A percentile compares a stretch with the other conserved stretches of the same genome.
These are phyloP conservation scores for Pestalotiopsis sp. DNA, from an alignment of 2,329 filamentous ascomycete genomes.

Conservation along the genomic window DNA sequence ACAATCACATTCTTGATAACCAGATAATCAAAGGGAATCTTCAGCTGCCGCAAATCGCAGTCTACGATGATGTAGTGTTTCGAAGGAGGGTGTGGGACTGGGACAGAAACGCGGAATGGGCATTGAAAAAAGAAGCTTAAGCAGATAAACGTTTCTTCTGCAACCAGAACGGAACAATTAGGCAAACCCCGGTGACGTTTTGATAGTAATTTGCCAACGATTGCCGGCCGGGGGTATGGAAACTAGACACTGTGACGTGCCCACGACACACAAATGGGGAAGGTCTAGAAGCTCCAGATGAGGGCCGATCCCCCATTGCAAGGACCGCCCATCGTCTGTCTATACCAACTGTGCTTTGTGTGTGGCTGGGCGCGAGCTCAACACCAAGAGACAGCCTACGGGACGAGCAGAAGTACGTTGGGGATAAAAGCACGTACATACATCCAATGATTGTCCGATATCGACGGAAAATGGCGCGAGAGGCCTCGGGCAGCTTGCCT, in stretches of 20 bases:
- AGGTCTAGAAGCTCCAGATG: constrained; percentile 18
- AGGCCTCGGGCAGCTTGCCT: background rate
- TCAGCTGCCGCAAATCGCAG: too few species aligned
- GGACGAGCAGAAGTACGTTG: background rate
- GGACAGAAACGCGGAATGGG: background rate
- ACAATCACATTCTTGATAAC: too few species aligned
- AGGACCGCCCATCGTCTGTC: background rate
- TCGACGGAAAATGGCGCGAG: background rate
- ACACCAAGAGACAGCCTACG: background rate
- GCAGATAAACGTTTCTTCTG: constrained; percentile 6
- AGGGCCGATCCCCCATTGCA: background rate
- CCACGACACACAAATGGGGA: constrained; percentile 28
- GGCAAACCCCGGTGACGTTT: constrained; percentile 21
- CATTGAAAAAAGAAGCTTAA: constrained; percentile 8
- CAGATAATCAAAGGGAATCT: too few species aligned
- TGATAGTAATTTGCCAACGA: constrained; percentile 17
- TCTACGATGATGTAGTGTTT: background rate
- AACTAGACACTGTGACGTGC: constrained; percentile 22
- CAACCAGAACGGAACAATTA: background rate
- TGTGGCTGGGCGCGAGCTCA: background rate
- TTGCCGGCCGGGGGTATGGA: constrained; percentile 22
- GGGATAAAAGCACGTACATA: background rate
- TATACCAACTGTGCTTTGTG: background rate
- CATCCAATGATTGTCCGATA: background rate
- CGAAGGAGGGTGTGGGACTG: background rate